phyloP scores from a whole-genome alignment of 495 filamentous ascomycete species.

The Podospora bellae-mahoneyi region DNA sequence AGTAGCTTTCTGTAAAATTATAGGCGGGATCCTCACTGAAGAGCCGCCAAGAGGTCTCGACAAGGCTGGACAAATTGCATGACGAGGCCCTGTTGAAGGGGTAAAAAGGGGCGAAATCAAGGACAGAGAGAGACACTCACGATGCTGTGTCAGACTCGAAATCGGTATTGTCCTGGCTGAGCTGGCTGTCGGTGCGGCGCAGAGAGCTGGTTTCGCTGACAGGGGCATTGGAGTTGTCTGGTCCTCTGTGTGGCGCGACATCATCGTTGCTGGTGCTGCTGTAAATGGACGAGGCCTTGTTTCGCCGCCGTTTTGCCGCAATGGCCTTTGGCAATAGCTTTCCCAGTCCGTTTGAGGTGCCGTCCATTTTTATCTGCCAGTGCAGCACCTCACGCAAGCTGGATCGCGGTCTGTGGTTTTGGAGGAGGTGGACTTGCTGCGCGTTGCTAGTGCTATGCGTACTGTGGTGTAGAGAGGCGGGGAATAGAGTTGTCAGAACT shows the following conservation, averaged over 20 bases:
- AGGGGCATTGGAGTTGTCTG: slow-evolving; percentile 20
- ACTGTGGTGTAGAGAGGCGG: background rate
- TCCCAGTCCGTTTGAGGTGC: slow-evolving; percentile 38
- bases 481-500: background rate
- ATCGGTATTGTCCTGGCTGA: slow-evolving; percentile 15
- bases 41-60: slow-evolving; percentile 1
- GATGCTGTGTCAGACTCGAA: slow-evolving; percentile 6
- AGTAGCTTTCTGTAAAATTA: background rate
- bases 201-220: slow-evolving; percentile 2
- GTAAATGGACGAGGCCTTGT: slow-evolving; percentile 30
- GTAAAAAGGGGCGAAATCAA: slow-evolving; percentile 2
- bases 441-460: background rate
- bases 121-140: background rate
- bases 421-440: background rate
- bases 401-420: background rate
- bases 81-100: background rate
- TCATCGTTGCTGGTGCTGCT: slow-evolving; percentile 30
- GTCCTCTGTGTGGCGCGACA: slow-evolving; percentile 14
- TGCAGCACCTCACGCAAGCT: background rate
- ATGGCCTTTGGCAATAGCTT: slow-evolving; percentile 50
- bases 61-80: slow-evolving; percentile 3
- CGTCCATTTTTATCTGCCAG: slow-evolving; percentile 27
- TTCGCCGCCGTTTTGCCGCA: slow-evolving; percentile 42
- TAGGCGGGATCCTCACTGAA: background rate
- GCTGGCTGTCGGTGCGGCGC: slow-evolving; percentile 20